Base-by-base conservation (phyloP, 305 asterid genomes). In the Solanum chacoense region DNA sequence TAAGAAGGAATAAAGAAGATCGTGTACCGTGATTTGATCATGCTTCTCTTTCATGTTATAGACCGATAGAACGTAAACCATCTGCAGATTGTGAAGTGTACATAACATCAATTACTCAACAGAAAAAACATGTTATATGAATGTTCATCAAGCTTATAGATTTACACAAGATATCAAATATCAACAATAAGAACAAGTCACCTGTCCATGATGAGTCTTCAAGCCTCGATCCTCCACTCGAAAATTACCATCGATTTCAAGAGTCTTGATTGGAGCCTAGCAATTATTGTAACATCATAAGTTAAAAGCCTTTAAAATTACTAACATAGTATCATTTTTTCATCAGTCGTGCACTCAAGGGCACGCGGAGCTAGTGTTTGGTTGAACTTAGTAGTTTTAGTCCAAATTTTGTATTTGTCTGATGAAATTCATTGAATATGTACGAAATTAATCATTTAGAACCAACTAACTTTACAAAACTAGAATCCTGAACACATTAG, bases 121-220 rank as follows among this genome's bases (percentile, higher is more conserved):
- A 29, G 6, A 83, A 18, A 32, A 83, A 29, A 2, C 2, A 80
- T 24, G 67, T 26, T 80, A 8, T 8, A 7, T 40, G 85, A 13
- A 78, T n/a, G 14, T 24, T 76, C 84, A 11, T 76, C 84, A 76
- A 36, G 31, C 31, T 76, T 76, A 11, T 35, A 32, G 26, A 74
- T 74, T 32, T 74, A 74, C n/a, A 18, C 24, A 18, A 55, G 67
- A 55, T 22, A 22, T 22, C 29, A 63, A 63, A 1, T 63, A 84
- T 34, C 20, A 20, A 83, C n/a, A 84, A 10, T 22, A 85, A 28
- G 65, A 87, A 88, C 42, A 81, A 83, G 98, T 95, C 92, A 98
- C 99, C 89, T 94, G 99, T 91, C 98, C 99, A 91, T 98, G 98
- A 88, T 98, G 99, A 75, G 98, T 95, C 95, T 98, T 96, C 92